phyloP scores from a whole-genome alignment of 2,329 filamentous ascomycete genomes.

The Aspergillaceae sp. region DNA sequence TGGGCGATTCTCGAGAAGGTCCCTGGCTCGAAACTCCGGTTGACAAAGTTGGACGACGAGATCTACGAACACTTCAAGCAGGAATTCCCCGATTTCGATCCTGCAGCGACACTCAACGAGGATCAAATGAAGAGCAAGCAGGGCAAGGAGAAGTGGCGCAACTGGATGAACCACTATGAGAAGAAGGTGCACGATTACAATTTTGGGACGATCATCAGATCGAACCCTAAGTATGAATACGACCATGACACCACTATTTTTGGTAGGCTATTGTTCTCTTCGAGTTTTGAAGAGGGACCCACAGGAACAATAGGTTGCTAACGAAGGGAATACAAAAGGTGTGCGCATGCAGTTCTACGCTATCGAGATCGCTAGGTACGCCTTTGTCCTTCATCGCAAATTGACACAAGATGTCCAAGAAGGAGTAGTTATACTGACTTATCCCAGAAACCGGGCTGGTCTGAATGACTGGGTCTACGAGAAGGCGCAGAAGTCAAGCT shows the following conservation, averaged over 20 bases:
- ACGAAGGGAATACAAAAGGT: constrained; percentile 30
- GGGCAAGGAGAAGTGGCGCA: constrained; percentile 90
- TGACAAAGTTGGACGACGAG: constrained; percentile 92
- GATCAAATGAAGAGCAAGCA: constrained; percentile 95
- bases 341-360: constrained; percentile 79
- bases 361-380: constrained; percentile 62
- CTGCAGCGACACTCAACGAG: constrained; percentile 71
- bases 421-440: constrained; percentile 5
- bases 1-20: constrained; percentile 91
- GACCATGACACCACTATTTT: constrained; percentile 86
- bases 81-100: constrained; percentile 90
- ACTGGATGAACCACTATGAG: constrained; percentile 89
- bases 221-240: constrained; percentile 72
- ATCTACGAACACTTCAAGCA: constrained; percentile 81
- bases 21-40: constrained; percentile 74
- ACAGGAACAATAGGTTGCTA: neutral
- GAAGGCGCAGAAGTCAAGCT: constrained; percentile 46
- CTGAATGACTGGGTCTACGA: constrained; percentile 98
- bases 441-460: constrained; percentile 63
- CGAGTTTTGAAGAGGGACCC: neutral
- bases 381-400: constrained; percentile 15
- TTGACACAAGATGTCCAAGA: neutral
- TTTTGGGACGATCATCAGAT: constrained; percentile 88
- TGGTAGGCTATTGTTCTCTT: constrained; percentile 44
- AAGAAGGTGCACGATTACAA: constrained; percentile 96